These are phyloP conservation scores for Jasminum sambac DNA, from an alignment of 257 asterid genomes.

Conservation along the genomic window DNA sequence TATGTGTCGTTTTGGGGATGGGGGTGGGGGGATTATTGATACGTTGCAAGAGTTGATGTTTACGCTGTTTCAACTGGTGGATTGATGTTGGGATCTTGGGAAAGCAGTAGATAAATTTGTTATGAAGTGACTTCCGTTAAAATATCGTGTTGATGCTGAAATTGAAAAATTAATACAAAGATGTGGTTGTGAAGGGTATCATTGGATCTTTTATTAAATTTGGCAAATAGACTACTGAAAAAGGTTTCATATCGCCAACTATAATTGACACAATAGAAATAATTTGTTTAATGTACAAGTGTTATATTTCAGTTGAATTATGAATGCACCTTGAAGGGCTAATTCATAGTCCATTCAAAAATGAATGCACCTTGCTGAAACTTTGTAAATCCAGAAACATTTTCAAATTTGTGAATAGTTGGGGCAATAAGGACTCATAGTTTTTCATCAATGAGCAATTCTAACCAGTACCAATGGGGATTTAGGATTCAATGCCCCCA, in stretches of 20 bases:
- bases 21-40: background rate
- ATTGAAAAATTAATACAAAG: background rate
- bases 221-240: background rate
- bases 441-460: background rate
- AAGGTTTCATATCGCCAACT: background rate
- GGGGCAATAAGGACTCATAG: background rate
- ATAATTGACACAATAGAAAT: background rate
- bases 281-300: background rate
- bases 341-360: too few species aligned
- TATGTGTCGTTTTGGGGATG: background rate
- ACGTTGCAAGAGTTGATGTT: background rate
- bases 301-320: background rate
- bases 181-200: background rate
- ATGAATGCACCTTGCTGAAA: background rate
- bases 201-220: too few species aligned
- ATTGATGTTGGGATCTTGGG: background rate
- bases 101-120: background rate
- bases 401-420: background rate
- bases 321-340: too few species aligned
- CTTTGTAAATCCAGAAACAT: background rate
- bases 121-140: background rate
- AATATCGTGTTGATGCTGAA: background rate
- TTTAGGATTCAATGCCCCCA: background rate
- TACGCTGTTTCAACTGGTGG: background rate
- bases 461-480: background rate